A percentile compares a stretch with the other conserved stretches of the same genome.
Conservation (phyloP, 2,329 filamentous ascomycete species). For the Capronia coronata region DNA sequence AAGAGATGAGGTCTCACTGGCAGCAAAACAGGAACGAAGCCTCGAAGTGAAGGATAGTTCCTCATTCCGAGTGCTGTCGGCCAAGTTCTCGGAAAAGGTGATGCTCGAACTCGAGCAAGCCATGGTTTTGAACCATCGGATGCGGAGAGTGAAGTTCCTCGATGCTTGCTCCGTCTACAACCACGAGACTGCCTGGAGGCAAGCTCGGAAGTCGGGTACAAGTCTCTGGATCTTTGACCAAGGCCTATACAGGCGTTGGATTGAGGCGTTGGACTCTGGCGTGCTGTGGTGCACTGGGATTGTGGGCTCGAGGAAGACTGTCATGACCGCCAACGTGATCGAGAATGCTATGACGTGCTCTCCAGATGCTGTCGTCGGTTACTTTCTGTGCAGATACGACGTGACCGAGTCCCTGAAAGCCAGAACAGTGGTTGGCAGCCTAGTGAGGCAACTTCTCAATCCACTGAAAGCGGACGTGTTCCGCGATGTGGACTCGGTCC, state of each 20-base stretch:
- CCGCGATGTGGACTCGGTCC: neutral
- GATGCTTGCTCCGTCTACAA: constrained; percentile 18
- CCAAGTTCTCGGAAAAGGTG: constrained; percentile 15
- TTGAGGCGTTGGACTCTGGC: constrained; percentile 1
- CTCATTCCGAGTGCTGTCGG: neutral
- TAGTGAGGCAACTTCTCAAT: constrained; percentile 23
- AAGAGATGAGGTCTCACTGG: constrained; percentile 11
- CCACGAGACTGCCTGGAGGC: constrained; percentile 23
- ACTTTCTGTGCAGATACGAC: constrained; percentile 25
- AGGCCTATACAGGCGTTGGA: constrained; percentile 18
- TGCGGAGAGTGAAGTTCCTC: constrained; percentile 3
- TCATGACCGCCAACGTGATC: constrained; percentile 24
- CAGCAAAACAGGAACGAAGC: constrained; percentile 2
- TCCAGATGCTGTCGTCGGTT: constrained; percentile 12
- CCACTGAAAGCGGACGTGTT: constrained; percentile 4
- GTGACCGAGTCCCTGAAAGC: constrained; percentile 21
- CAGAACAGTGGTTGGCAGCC: constrained; percentile 24
- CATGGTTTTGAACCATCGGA: neutral
- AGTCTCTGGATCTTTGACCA: constrained; percentile 19
- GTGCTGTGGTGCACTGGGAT: constrained; percentile 25
- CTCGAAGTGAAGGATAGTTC: constrained; percentile 5
- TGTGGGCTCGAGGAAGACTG: constrained; percentile 27
- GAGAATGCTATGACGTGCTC: constrained; percentile 12
- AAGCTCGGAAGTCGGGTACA: constrained; percentile 16
- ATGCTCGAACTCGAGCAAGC: constrained; percentile 21